Conservation (phyloP, 108 stramenopile species). For the Cyclotella sp. region DNA sequence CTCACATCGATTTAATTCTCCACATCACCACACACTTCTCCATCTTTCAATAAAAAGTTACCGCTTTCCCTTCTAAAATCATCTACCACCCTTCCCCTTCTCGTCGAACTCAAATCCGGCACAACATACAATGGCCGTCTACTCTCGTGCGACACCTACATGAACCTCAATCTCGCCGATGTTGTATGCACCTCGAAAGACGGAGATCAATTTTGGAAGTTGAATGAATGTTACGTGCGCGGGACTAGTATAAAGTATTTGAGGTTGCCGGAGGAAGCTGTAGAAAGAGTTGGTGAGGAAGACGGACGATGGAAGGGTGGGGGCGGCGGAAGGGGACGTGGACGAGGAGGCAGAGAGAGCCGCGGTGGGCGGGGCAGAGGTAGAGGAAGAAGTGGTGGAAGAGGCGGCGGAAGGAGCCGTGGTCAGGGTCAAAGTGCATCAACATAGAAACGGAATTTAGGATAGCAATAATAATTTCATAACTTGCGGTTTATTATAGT, state of each 20-base stretch:
- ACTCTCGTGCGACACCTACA: conserved; percentile 94
- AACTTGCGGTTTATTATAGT: too few species aligned
- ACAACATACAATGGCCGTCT: conserved; percentile 99
- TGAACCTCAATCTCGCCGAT: conserved; percentile 98
- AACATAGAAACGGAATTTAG: neutral
- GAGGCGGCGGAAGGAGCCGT: conserved; percentile 15
- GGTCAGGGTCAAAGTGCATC: neutral
- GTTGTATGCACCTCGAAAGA: conserved; percentile 96
- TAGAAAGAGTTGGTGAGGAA: conserved; percentile 88
- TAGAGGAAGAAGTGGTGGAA: conserved; percentile 43
- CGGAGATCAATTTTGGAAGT: conserved; percentile 95
- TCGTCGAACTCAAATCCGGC: conserved; percentile 99
- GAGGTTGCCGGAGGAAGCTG: conserved; percentile 90
- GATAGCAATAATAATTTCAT: neutral
- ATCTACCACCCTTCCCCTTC: conserved; percentile 91
- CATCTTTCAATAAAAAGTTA: conserved; percentile 56
- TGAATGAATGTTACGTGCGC: conserved; percentile 95
- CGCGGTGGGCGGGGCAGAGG: conserved; percentile 69
- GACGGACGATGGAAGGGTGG: conserved; percentile 60
- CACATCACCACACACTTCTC: neutral
- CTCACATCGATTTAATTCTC: too few species aligned
- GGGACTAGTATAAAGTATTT: conserved; percentile 98
- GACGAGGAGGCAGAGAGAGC: conserved; percentile 56
- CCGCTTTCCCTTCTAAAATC: conserved; percentile 94
- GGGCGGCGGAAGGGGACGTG: conserved; percentile 48